Conservation (phyloP, 2,329 filamentous ascomycete genomes). For the Phialemonium atrogriseum region DNA sequence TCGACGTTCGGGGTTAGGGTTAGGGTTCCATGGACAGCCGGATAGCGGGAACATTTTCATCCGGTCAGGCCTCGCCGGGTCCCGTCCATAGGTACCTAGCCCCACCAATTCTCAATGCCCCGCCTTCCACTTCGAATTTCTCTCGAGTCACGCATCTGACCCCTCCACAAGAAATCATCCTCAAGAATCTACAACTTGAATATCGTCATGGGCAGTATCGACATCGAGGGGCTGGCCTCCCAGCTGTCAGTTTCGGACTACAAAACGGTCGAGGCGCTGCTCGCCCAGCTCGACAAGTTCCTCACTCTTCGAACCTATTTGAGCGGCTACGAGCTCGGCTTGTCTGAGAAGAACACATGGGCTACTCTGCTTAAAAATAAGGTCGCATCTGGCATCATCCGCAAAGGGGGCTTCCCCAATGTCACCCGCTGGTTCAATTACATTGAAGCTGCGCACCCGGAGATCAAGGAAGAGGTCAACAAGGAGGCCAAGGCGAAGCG, state of each 20-base stretch:
- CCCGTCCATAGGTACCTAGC: too few species aligned
- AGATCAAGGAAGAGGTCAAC: slow-evolving; percentile 64
- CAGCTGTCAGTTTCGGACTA: slow-evolving; percentile 56
- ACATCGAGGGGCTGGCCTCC: slow-evolving; percentile 42
- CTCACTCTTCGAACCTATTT: slow-evolving; percentile 81
- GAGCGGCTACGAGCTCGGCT: slow-evolving; percentile 68
- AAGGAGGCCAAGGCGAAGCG: slow-evolving; percentile 63
- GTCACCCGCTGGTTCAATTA: slow-evolving; percentile 81
- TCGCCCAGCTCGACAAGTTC: slow-evolving; percentile 76
- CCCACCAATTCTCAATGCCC: too few species aligned
- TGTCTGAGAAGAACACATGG: slow-evolving; percentile 77
- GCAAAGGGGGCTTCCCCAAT: slow-evolving; percentile 69
- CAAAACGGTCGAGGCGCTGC: slow-evolving; percentile 68
- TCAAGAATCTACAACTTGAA: too few species aligned
- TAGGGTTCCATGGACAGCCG: too few species aligned
- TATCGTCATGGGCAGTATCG: slow-evolving; percentile 51
- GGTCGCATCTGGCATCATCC: slow-evolving; percentile 72
- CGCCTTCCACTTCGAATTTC: too few species aligned
- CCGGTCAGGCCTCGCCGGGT: too few species aligned
- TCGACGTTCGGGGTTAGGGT: too few species aligned
- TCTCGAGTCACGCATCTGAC: too few species aligned
- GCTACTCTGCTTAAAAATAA: slow-evolving; percentile 74
- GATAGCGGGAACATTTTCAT: too few species aligned
- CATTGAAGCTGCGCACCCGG: slow-evolving; percentile 72
- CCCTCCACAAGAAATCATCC: too few species aligned